A percentile compares a stretch with the other conserved stretches of the same genome.
Conservation (phyloP, 2,329 filamentous ascomycete species). For the Paracamarosporium sp. region DNA sequence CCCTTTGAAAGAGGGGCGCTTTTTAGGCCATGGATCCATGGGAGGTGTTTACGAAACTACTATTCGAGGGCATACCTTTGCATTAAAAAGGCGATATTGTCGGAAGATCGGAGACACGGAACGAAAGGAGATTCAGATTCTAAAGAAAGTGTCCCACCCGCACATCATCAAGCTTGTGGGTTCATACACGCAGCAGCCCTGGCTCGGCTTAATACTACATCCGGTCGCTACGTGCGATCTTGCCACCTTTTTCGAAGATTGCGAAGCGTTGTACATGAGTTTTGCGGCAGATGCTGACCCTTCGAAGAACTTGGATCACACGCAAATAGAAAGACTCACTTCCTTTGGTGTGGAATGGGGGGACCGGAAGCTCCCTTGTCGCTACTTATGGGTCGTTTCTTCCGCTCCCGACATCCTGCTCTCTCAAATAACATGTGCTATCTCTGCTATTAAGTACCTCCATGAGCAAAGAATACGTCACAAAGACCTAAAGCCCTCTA, state of each 20-base stretch:
- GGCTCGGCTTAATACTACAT: slow-evolving; percentile 26
- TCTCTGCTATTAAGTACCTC: slow-evolving; percentile 25
- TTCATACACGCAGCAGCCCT: slow-evolving; percentile 25
- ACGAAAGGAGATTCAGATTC: slow-evolving; percentile 28
- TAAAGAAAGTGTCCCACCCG: slow-evolving; percentile 25
- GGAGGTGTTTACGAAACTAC: slow-evolving; percentile 28
- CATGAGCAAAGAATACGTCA: slow-evolving; percentile 26
- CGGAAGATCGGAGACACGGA: slow-evolving; percentile 19
- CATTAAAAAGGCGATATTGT: slow-evolving; percentile 27
- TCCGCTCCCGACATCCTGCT: not conserved
- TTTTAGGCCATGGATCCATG: slow-evolving; percentile 26
- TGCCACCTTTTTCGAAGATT: slow-evolving; percentile 20
- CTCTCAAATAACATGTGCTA: slow-evolving; percentile 23
- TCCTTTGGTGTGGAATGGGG: not conserved
- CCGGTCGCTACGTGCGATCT: slow-evolving; percentile 31
- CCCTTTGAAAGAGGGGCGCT: slow-evolving; percentile 20
- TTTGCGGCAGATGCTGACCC: too few relatives aligned
- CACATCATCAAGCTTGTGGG: slow-evolving; percentile 31
- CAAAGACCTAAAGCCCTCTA: slow-evolving; percentile 32
- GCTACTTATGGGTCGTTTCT: too few relatives aligned
- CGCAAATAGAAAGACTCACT: slow-evolving; percentile 2
- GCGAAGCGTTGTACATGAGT: slow-evolving; percentile 12
- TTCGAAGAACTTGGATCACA: not conserved
- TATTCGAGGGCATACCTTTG: slow-evolving; percentile 21
- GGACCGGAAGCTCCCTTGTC: too few relatives aligned